Conservation (phyloP, 2,329 filamentous ascomycete genomes). For the Aspergillus sergii region DNA sequence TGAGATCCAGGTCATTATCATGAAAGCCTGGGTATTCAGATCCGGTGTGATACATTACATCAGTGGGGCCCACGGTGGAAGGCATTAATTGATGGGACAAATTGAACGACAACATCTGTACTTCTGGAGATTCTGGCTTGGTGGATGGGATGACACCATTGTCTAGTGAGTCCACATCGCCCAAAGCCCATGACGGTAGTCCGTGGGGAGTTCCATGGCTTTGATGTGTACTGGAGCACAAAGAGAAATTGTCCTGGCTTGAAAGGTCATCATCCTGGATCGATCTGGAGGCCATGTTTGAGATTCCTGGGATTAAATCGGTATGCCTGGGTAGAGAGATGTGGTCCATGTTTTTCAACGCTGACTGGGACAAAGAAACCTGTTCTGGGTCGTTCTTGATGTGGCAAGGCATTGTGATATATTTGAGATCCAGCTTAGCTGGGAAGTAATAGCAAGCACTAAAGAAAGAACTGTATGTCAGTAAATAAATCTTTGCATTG, state of each 20-base stretch:
- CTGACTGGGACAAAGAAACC: conserved; percentile 38
- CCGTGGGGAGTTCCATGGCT: conserved; percentile 38
- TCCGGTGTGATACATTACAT: conserved; percentile 42
- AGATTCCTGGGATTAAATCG: conserved; percentile 39
- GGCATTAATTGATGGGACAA: conserved; percentile 45
- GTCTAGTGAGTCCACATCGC: conserved; percentile 43
- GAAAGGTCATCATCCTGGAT: conserved; percentile 48
- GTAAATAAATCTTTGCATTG: conserved; percentile 30
- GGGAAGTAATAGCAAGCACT: conserved; percentile 31
- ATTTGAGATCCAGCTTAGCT: conserved; percentile 23
- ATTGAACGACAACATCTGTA: conserved; percentile 46
- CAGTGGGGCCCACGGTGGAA: conserved; percentile 39
- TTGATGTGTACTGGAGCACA: conserved; percentile 43
- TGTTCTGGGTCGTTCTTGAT: conserved; percentile 41
- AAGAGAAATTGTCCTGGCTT: conserved; percentile 45
- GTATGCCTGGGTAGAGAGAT: conserved; percentile 39
- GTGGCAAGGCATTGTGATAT: conserved; percentile 40
- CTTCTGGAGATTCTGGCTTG: conserved; percentile 43
- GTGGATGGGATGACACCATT: conserved; percentile 36
- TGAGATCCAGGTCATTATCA: conserved; percentile 41
- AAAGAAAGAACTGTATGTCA: conserved; percentile 32
- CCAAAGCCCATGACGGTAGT: conserved; percentile 42
- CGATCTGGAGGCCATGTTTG: conserved; percentile 42
- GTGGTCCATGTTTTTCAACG: conserved; percentile 35
- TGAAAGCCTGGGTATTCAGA: conserved; percentile 42